Evolutionary conservation across 495 filamentous ascomycete species (phyloP).

Genomic region (Pseudomonodictys pantanalensis): DNA sequence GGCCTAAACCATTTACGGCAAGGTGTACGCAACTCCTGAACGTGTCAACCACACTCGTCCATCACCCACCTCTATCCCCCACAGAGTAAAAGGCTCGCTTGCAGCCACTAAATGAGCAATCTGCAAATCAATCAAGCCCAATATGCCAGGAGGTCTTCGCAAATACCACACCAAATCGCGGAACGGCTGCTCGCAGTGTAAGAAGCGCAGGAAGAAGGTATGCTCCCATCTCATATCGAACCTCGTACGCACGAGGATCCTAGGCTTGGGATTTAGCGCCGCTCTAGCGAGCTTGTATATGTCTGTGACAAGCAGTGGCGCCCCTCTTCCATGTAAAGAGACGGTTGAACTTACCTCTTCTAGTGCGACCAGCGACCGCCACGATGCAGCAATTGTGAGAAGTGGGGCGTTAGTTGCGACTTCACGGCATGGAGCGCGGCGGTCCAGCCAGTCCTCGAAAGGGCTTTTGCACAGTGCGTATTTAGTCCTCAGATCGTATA

Average conservation of each 20-base stretch:
- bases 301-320: not conserved
- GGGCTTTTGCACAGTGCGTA: not conserved
- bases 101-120: not conserved
- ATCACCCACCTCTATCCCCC: too few species aligned
- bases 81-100: too few species aligned
- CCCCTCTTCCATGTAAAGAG: not conserved
- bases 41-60: too few species aligned
- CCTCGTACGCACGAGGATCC: not conserved
- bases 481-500: not conserved
- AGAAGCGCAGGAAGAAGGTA: conserved; percentile 6
- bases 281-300: not conserved
- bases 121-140: not conserved
- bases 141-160: not conserved
- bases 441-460: not conserved
- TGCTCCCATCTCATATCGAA: not conserved
- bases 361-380: conserved; percentile 5
- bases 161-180: not conserved
- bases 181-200: conserved; percentile 13
- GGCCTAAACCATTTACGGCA: too few species aligned
- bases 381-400: not conserved
- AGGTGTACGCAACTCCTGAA: too few species aligned
- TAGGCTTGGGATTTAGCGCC: not conserved
- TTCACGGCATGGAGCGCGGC: conserved; percentile 2
- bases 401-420: conserved; percentile 3
- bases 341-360: not conserved